Evolutionary conservation across 352 stramenopile genomes (phyloP).

Genomic region (Phytophthora sansomeana): DNA sequence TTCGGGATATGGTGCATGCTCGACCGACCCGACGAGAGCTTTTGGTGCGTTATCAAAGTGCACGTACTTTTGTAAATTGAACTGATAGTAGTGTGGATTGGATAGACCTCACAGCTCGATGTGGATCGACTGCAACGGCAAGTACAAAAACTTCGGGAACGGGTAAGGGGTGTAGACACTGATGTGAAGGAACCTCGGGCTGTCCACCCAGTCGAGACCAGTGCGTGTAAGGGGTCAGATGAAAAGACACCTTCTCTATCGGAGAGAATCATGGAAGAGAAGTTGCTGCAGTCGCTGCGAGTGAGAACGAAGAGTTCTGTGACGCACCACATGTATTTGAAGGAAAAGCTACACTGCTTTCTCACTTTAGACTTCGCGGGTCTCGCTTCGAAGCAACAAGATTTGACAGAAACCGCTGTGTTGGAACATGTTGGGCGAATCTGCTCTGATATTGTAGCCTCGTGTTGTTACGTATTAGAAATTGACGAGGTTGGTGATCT

Average conservation of each 20-base stretch:
- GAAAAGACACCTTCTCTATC: constrained; percentile 20
- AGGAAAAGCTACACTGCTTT: constrained; percentile 36
- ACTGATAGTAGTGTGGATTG: background rate
- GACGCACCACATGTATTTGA: constrained; percentile 33
- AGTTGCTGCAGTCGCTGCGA: constrained; percentile 30
- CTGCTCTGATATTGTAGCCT: constrained; percentile 45
- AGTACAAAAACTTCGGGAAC: constrained; percentile 16
- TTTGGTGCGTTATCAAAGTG: constrained; percentile 16
- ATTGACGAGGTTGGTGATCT: constrained; percentile 38
- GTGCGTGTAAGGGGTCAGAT: background rate
- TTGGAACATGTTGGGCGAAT: constrained; percentile 33
- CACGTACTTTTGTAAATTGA: background rate
- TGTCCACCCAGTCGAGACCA: background rate
- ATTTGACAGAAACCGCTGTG: constrained; percentile 11
- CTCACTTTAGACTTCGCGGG: constrained; percentile 28
- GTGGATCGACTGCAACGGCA: constrained; percentile 36
- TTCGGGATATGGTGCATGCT: constrained; percentile 37
- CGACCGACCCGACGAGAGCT: constrained; percentile 40
- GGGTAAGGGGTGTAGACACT: background rate
- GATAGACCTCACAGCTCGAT: constrained; percentile 32
- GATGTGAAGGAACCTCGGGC: background rate
- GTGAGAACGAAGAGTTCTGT: constrained; percentile 27
- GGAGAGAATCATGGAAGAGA: constrained; percentile 41
- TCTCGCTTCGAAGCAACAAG: constrained; percentile 4
- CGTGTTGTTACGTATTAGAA: constrained; percentile 38